Evolutionary conservation across 345 rosid species (phyloP), one percentile per base, ranked within the genome.

Genomic region (Aethionema arabicum): DNA sequence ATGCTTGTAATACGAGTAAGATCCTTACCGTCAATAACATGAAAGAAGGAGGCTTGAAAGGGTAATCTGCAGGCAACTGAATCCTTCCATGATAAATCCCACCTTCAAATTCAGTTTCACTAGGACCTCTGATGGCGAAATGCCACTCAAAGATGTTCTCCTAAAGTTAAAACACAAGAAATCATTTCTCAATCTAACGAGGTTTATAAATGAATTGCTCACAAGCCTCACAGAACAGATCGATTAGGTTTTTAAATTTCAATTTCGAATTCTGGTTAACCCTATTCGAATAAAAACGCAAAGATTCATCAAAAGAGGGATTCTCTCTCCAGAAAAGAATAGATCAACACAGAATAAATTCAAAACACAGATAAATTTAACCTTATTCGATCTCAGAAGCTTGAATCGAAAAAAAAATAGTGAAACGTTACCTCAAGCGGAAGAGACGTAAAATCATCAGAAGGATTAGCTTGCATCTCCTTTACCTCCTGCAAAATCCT

Each of bases 91-190:
- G 99, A 77, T 90, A 93, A 52, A 93, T 93, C 50, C 99, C 99
- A 4, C 97, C 96, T 43, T 93, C 99, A 38, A 93, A 93, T 66
- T 90, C 96, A 31, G 96, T 77, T 39, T 90, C 97, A 11, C 75
- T 3, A 0, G 99, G 96, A 4, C 99, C 99, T 56, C 90, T 73
- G 45, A 93, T 87, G 0, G 99, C 99, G 48, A 90, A 93, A 76
- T 93, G 99, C 97, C 99, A 93, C 71, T 93, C 99, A 59, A 93
- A 90, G 68, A 93, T 81, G 44, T 90, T 90, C 83, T 93, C 99
- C 99, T 93, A 80, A 51, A 39, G 52, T 56, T 47, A 60, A 2
- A 12, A 52, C 60, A 53, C 31, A 33, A 33, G 44, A 42, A 52
- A 55, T 38, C 47, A 36, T 38, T 13, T 37, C 33, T 11, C 37